Base-by-base conservation (phyloP, 108 stramenopile species). In the Pseudonitzschia pungens region DNA sequence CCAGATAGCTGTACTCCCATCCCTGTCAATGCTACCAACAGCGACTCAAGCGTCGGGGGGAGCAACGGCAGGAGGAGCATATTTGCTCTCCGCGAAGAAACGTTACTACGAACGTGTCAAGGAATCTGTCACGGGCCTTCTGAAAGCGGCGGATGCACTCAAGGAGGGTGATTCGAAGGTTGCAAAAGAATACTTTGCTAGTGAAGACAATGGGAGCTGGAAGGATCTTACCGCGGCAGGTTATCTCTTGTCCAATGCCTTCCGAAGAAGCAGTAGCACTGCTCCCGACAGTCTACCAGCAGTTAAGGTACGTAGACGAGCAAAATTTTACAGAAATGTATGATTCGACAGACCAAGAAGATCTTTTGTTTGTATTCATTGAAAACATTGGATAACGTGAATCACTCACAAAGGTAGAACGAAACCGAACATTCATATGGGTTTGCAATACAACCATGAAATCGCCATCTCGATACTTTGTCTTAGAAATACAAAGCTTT, bases 41-140 rank as follows among this genome's bases (percentile, higher is more conserved):
- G 0, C 27, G 26, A 68, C 75, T 16, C 41, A 73, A 51, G 92
- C 90, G 14, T 88, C 87, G 48, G 92, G 92, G 27, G 92, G 92
- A 40, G 90, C 93, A 12, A 94, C 93, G 6, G 93, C 90, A 43
- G 90, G 90, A 45, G 93, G 93, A 16, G 93, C 80, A 6, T 94
- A 94, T 66, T 70, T 94, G 56, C 86, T 94, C 28, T 90, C 83
- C 42, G 93, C 93, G 31, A 94, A 94, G 55, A 90, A 92, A 70
- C 83, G 93, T 18, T 94, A 94, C 81, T 92, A 94, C 76, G 83
- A 91, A 58, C 87, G 93, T 8, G 93, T 94, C 45, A 79, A 75
- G 31, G 68, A 81, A n/a, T 86, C 88, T 50, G 60, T 91, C 48
- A 81, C 79, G 68, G 79, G 81, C 26, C 88, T 94, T 70, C 65